Conservation (phyloP, 768 basidiomycete genomes). For the Naganishia vishniacii region DNA sequence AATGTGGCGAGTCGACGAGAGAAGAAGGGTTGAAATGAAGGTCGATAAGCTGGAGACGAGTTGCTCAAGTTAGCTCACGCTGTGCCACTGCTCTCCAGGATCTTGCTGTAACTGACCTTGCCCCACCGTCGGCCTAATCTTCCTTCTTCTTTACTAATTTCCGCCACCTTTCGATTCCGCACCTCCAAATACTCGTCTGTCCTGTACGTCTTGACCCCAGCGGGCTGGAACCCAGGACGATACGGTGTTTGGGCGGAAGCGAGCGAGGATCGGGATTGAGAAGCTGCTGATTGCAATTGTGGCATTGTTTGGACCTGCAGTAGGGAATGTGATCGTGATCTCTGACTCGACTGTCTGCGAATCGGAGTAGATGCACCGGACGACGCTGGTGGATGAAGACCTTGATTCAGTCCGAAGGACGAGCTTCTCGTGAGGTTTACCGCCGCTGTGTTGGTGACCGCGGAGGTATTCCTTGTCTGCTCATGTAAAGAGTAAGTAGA, state of each 20-base stretch:
- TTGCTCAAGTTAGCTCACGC: neutral
- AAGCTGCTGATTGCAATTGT: constrained; percentile 1
- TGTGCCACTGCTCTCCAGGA: constrained; percentile 57
- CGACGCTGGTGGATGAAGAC: neutral
- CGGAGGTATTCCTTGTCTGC: neutral
- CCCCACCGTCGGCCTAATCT: constrained; percentile 80
- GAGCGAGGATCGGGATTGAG: constrained; percentile 17
- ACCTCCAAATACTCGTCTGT: constrained; percentile 72
- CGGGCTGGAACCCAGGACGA: constrained; percentile 87
- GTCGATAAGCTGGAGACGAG: constrained; percentile 49
- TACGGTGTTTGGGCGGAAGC: constrained; percentile 53
- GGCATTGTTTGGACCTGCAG: constrained; percentile 10
- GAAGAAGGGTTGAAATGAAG: constrained; percentile 51
- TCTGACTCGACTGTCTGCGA: neutral
- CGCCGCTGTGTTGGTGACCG: neutral
- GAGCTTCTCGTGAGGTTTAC: neutral
- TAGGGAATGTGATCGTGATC: constrained; percentile 12
- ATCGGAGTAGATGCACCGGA: constrained; percentile 5
- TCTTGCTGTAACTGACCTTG: constrained; percentile 80
- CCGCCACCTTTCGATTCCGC: constrained; percentile 47
- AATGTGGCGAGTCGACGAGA: neutral
- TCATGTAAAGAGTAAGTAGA: constrained; percentile 10
- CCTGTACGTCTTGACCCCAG: constrained; percentile 68
- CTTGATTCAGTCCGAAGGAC: neutral
- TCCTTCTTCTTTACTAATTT: constrained; percentile 67